These are phyloP conservation scores for Epithele typhae DNA, from an alignment of 768 basidiomycete species.

Conservation along the genomic window DNA sequence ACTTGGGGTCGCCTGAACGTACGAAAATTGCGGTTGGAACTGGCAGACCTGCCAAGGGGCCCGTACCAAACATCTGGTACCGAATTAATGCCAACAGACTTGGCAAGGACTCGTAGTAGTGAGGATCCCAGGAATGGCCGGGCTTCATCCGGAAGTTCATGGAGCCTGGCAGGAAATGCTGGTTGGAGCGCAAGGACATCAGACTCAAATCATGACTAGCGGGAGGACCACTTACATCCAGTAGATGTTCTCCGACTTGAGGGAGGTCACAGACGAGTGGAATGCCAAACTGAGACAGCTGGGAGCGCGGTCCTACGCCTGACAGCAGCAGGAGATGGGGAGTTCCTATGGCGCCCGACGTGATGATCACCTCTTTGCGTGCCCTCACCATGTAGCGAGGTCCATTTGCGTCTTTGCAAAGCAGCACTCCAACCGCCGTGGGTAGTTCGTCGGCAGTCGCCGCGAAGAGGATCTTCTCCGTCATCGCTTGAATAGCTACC, in stretches of 20 bases:
- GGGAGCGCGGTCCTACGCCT: slow-evolving; percentile 20
- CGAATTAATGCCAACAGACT: not conserved
- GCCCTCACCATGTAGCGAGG: slow-evolving; percentile 10
- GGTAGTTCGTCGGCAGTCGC: not conserved
- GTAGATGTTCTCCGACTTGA: slow-evolving; percentile 23
- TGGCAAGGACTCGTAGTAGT: slow-evolving; percentile 1
- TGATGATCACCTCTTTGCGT: slow-evolving; percentile 16
- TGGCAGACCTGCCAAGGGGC: slow-evolving; percentile 5
- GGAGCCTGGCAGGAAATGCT: slow-evolving; percentile 13
- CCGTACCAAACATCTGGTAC: slow-evolving; percentile 7
- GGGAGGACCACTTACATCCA: slow-evolving; percentile 16
- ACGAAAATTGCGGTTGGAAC: not conserved
- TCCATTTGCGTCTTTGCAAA: slow-evolving; percentile 1
- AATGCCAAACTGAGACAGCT: slow-evolving; percentile 17
- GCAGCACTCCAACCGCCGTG: slow-evolving; percentile 9
- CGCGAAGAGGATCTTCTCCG: slow-evolving; percentile 19
- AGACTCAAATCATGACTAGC: not conserved
- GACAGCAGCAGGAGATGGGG: slow-evolving; percentile 24
- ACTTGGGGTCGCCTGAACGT: slow-evolving; percentile 6
- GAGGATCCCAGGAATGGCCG: slow-evolving; percentile 10
- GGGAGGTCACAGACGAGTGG: slow-evolving; percentile 19
- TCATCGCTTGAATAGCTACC: slow-evolving; percentile 14
- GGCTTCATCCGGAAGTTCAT: slow-evolving; percentile 9
- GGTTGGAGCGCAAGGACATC: not conserved
- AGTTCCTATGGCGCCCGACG: slow-evolving; percentile 12